Evolutionary conservation across 2,329 filamentous ascomycete genomes (phyloP).

Genomic region (Cercospora brassicicola): DNA sequence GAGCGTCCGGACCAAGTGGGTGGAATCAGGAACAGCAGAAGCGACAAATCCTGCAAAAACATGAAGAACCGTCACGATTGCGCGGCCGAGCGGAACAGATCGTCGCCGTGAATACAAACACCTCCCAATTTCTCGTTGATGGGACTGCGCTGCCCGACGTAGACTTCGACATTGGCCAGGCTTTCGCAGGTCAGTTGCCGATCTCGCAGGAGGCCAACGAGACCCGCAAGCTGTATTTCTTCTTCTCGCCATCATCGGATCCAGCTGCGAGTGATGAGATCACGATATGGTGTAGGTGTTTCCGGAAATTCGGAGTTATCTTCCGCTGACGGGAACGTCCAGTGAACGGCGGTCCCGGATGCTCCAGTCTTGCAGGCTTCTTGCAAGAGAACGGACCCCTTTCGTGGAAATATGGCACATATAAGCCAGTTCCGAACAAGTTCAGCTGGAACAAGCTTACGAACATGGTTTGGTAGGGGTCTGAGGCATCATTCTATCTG

Average conservation of each 20-base stretch:
- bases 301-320: background rate
- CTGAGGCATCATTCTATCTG: background rate
- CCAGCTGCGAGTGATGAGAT: constrained; percentile 46
- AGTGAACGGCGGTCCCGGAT: constrained; percentile 38
- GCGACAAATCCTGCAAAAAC: background rate
- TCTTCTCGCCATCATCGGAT: constrained; percentile 52
- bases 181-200: constrained; percentile 38
- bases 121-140: constrained; percentile 23
- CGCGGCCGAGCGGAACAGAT: background rate
- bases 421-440: constrained; percentile 45
- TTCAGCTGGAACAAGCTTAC: constrained; percentile 62
- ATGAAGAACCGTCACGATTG: background rate
- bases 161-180: constrained; percentile 39
- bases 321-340: background rate
- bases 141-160: constrained; percentile 36
- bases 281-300: constrained; percentile 35
- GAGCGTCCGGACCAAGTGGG: background rate
- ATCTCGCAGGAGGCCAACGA: constrained; percentile 32
- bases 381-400: constrained; percentile 37
- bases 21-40: background rate
- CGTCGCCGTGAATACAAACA: background rate
- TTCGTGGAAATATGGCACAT: constrained; percentile 47
- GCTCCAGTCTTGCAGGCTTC: constrained; percentile 27
- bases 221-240: constrained; percentile 47
- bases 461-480: constrained; percentile 65